Percentiles rank a stretch among this genome's conserved stretches.
Conservation (phyloP, 1,284 basidiomycete species). For the Moniliella sp. region DNA sequence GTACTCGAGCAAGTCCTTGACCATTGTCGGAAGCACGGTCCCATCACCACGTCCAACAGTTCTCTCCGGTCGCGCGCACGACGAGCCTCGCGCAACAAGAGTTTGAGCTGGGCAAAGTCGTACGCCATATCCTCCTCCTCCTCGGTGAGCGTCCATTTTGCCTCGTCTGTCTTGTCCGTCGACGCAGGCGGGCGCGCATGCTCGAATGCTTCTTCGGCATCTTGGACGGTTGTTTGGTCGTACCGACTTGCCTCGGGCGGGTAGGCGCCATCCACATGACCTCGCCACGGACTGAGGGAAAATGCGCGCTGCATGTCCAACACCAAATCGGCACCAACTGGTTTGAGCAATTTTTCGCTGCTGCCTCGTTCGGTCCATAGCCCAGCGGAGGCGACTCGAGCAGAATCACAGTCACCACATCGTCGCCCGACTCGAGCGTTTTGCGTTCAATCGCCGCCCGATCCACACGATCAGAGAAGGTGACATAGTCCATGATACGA, state of each 20-base stretch:
- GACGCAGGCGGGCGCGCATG: not conserved
- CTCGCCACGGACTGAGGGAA: not conserved
- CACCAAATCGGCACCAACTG: not conserved
- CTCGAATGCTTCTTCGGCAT: too few species aligned
- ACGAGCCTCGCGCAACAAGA: constrained; percentile 3
- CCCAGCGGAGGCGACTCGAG: constrained; percentile 7
- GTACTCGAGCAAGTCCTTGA: constrained; percentile 4
- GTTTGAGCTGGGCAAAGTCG: constrained; percentile 4
- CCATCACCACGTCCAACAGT: constrained; percentile 2
- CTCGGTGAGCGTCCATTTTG: not conserved
- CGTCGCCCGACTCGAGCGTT: constrained; percentile 17
- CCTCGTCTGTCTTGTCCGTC: too few species aligned
- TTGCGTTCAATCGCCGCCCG: constrained; percentile 9
- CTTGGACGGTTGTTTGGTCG: constrained; percentile 4
- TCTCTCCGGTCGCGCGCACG: constrained; percentile 4
- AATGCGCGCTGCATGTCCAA: not conserved
- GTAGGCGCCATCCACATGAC: constrained; percentile 1
- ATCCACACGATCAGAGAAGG: constrained; percentile 17
- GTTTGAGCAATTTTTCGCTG: constrained; percentile 5
- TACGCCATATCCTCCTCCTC: constrained; percentile 1
- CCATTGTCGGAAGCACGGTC: constrained; percentile 3
- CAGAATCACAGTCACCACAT: constrained; percentile 25
- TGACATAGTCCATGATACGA: constrained; percentile 26
- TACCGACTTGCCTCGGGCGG: constrained; percentile 7
- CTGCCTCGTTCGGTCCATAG: constrained; percentile 7